Base-by-base conservation (phyloP, 257 asterid species). In the Mentha longifolia region DNA sequence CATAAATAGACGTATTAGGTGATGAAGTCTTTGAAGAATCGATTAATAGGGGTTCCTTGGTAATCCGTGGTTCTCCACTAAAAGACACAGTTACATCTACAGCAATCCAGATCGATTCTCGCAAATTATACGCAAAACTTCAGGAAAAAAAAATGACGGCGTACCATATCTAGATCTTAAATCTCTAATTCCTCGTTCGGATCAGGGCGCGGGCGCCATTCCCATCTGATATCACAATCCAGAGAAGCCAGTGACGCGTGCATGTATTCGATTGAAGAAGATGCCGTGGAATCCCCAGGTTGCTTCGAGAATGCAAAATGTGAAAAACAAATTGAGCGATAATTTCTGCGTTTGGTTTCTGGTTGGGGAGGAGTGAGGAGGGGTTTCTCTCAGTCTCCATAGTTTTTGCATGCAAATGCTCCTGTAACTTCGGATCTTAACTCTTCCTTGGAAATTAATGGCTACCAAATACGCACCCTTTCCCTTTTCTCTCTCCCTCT, bases 351-450 rank as follows among this genome's bases (percentile, higher is more conserved):
- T 37, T 70, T 56, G 74, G n/a, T 12, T 70, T 46, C 50, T 50
- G 74, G 67, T 70, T 58, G 63, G 13, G 72, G 80, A 28, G 1
- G 11, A 39, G 43, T 16, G 66, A 37, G 47, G 28, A 37, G 73
- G 76, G 42, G 5, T 75, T 37, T 61, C 55, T 56, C 71, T 63
- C 41, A 63, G 25, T 70, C 72, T 63, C 80, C 77, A 70, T 77
- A 71, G 76, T 31, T 77, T 71, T 68, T 78, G 83, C 80, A 80
- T 78, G 81, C 73, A 69, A 75, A 65, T 71, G 70, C 65, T 68
- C 86, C 96, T 82, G 65, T 61, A 81, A 71, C 78, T 78, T 75
- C 91, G 96, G 96, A 83, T 81, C 87, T 65, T 52, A 69, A 51
- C 77, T 70, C 82, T 71, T 79, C 73, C 69, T 76, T 74, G 87